Base-by-base conservation (phyloP, 2,329 filamentous ascomycete species). In the Nothopassalora personata region DNA sequence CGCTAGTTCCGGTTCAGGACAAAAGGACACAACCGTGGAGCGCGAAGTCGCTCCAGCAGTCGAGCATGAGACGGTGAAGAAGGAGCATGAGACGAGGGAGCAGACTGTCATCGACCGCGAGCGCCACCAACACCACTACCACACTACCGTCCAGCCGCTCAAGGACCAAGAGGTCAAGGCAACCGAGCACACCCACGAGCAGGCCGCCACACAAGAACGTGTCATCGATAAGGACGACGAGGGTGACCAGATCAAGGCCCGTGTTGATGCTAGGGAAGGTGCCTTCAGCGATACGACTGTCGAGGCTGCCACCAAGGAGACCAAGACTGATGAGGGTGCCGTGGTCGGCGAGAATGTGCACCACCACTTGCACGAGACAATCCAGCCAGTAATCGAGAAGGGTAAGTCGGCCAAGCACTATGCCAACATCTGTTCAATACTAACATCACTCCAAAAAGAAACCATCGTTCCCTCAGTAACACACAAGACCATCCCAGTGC, bases 11-110 rank as follows among this genome's bases (percentile, higher is more conserved):
- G 80, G 81, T 66, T 77, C 83, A 58, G 86, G 86, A 58, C 82
- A 88, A 63, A 81, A 88, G 66, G 83, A 87, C 68, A 90, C 87
- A n/a, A 86, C 83, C 13, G 84, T 90, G 4, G 83, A 89, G 61
- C 84, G 89, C 73, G 80, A 80, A 8, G 80, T 88, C 46, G 80
- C 82, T 45, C 81, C 83, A 0, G 58, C 63, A 15, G 72, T 89
- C 48, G 81, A 78, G 60, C 82, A 81, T 47, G 63, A 63, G 61
- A 65, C 63, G 9, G 51, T 66, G 19, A 60, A 54, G 30, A 57
- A 58, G 18, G 36, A 48, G 27, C 27, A 45, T 30, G 58, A 61
- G 51, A 63, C 60, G 3, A 53, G 51, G 18, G 59, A 61, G 19
- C 62, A 64, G 39, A 62, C 51, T 7, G 61, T 59, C 3, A 43